Conservation (phyloP, 2,329 filamentous ascomycete species). For the Beauveria bassiana region DNA sequence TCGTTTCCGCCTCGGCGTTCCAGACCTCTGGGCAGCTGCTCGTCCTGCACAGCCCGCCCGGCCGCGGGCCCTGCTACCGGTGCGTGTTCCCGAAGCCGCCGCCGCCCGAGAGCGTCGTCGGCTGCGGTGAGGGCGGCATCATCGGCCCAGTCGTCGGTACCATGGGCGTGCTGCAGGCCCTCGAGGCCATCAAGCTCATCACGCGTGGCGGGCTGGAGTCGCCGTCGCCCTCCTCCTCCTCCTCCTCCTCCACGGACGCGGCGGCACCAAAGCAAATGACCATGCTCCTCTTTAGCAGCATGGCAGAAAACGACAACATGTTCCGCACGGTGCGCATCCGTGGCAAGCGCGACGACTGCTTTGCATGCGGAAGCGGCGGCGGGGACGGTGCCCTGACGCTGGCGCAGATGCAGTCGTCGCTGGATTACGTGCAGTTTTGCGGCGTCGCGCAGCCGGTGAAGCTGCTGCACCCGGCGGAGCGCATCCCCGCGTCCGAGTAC, state of each 20-base stretch:
- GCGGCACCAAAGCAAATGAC: constrained; percentile 20
- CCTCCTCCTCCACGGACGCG: background rate
- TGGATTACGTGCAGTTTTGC: constrained; percentile 85
- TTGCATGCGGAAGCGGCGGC: constrained; percentile 59
- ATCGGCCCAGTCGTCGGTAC: constrained; percentile 84
- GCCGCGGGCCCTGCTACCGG: constrained; percentile 76
- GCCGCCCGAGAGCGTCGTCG: constrained; percentile 71
- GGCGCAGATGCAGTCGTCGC: constrained; percentile 50
- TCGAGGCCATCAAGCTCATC: constrained; percentile 83
- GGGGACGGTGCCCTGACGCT: constrained; percentile 50
- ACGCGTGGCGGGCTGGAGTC: constrained; percentile 29
- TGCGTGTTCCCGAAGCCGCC: constrained; percentile 88
- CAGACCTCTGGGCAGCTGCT: constrained; percentile 86
- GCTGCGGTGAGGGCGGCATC: constrained; percentile 89
- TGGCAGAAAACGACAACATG: constrained; percentile 27
- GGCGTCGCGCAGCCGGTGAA: constrained; percentile 50
- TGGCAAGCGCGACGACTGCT: constrained; percentile 60
- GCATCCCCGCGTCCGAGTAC: constrained; percentile 60
- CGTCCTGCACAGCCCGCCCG: constrained; percentile 75
- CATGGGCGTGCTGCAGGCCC: constrained; percentile 88
- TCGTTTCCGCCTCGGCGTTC: constrained; percentile 85
- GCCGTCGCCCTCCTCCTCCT: background rate
- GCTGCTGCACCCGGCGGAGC: constrained; percentile 54
- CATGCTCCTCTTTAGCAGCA: constrained; percentile 43
- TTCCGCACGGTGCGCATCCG: constrained; percentile 75